These are phyloP conservation scores for Fraxinus paxiana DNA, from an alignment of 305 asterid genomes.

Conservation along the genomic window DNA sequence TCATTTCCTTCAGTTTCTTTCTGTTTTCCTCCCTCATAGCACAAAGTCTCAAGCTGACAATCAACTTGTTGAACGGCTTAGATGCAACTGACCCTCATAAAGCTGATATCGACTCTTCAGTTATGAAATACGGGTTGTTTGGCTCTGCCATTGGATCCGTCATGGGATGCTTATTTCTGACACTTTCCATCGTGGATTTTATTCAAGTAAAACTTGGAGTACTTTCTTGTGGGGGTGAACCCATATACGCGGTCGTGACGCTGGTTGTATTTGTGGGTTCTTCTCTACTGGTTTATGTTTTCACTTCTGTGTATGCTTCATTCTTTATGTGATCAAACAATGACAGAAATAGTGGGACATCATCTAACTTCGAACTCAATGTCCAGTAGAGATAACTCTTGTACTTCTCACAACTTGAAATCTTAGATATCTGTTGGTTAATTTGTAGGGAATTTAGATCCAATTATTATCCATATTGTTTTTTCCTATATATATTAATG, in stretches of 20 bases:
- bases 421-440: no score
- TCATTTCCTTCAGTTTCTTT: slow-evolving; percentile 33
- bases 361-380: neutral
- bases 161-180: slow-evolving; percentile 29
- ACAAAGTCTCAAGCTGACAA: slow-evolving; percentile 43
- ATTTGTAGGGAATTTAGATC: neutral
- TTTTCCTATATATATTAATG: neutral
- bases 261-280: slow-evolving; percentile 12
- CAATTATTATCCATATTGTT: no score
- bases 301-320: slow-evolving; percentile 15
- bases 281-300: slow-evolving; percentile 20
- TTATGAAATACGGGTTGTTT: slow-evolving; percentile 33
- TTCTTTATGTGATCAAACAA: slow-evolving; percentile 4
- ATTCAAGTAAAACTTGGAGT: slow-evolving; percentile 33
- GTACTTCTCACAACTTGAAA: neutral
- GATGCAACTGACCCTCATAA: slow-evolving; percentile 40
- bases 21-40: slow-evolving; percentile 34
- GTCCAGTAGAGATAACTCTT: neutral
- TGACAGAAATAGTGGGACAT: neutral
- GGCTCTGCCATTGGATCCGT: slow-evolving; percentile 35
- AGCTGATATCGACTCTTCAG: slow-evolving; percentile 33
- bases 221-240: slow-evolving; percentile 26
- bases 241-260: neutral
- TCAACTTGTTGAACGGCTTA: slow-evolving; percentile 37
- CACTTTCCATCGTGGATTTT: slow-evolving; percentile 31